A percentile compares a stretch with the other conserved stretches of the same genome.
These are phyloP conservation scores for Spinacia oleracea DNA, from an alignment of 179 eudicot species.

Conservation along the genomic window DNA sequence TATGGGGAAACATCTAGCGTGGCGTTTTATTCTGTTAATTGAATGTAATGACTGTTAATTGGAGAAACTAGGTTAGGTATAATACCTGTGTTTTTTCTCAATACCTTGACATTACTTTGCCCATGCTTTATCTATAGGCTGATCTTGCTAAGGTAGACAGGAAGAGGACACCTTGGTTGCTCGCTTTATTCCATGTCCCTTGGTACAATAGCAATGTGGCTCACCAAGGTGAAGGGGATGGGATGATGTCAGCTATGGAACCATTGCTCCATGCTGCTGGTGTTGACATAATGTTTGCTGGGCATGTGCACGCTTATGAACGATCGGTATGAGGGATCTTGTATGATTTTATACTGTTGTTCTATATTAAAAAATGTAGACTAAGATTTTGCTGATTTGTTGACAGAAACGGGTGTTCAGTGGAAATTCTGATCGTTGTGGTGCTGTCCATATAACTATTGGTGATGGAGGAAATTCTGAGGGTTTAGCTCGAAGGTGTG, in stretches of 20 bases:
- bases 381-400: conserved; percentile 8
- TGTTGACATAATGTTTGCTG: conserved; percentile 78
- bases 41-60: background rate
- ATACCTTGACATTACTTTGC: conserved; percentile 14
- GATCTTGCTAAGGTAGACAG: conserved; percentile 91
- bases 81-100: background rate
- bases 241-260: conserved; percentile 85
- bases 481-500: conserved; percentile 82
- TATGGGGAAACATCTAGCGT: background rate
- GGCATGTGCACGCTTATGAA: conserved; percentile 98
- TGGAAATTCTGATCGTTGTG: conserved; percentile 75
- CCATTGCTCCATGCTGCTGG: conserved; percentile 91
- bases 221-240: conserved; percentile 94
- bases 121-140: conserved; percentile 44
- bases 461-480: conserved; percentile 98
- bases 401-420: conserved; percentile 67
- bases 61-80: background rate
- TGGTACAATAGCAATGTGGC: conserved; percentile 95
- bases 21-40: conserved; percentile 4
- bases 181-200: conserved; percentile 86
- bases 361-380: background rate
- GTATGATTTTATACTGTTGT: background rate
- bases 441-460: conserved; percentile 90
- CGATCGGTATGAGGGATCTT: conserved; percentile 60
- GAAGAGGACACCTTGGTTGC: conserved; percentile 83